These are phyloP conservation scores for Pichia exigua DNA, from an alignment of 805 yeast genomes.

Conservation along the genomic window DNA sequence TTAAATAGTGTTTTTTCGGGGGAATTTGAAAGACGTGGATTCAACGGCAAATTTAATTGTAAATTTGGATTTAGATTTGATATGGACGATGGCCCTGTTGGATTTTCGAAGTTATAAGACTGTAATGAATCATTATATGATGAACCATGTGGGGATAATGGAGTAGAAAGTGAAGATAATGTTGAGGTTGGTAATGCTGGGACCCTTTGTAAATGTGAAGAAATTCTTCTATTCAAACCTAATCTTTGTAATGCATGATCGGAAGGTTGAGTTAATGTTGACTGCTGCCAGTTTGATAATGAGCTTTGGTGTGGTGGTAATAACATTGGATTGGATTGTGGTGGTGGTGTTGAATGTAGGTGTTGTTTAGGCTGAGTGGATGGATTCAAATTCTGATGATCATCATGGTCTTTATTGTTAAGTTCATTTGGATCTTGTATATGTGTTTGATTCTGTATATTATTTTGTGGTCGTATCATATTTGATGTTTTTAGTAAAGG, in stretches of 20 bases:
- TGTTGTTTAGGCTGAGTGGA: not conserved
- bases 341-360: not conserved
- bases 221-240: slow-evolving; percentile 3
- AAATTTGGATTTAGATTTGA: not conserved
- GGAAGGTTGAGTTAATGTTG: slow-evolving; percentile 1
- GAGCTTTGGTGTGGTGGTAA: not conserved
- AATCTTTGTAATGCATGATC: slow-evolving; percentile 8
- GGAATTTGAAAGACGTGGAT: not conserved
- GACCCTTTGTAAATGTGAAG: slow-evolving; percentile 1
- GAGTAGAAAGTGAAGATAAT: not conserved
- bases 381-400: not conserved
- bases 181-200: not conserved
- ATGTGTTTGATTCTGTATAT: not conserved
- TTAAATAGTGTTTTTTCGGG: slow-evolving; percentile 6
- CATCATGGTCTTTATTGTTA: not conserved
- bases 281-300: not conserved
- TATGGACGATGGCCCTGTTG: not conserved
- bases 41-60: not conserved
- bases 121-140: not conserved
- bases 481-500: not conserved
- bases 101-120: not conserved
- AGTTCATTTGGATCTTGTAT: not conserved
- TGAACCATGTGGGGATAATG: not conserved
- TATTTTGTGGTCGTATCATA: not conserved
- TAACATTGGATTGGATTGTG: not conserved